phyloP scores from a whole-genome alignment of 2,329 filamentous ascomycete species.

The Balansia obtecta region DNA sequence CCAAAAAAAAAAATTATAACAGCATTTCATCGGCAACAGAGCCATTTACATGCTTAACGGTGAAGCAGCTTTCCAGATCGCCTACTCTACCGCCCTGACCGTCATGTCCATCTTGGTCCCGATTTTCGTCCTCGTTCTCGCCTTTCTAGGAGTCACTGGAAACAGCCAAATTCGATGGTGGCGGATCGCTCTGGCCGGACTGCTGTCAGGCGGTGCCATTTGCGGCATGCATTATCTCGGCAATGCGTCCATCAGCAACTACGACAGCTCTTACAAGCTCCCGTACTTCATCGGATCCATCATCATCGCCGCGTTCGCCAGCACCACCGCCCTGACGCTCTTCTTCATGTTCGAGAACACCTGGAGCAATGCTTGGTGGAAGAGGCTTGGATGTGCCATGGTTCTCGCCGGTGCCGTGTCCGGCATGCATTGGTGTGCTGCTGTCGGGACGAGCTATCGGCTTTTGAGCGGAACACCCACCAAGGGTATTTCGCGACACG shows the following conservation, averaged over 20 bases:
- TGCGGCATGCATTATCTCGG: slow-evolving; percentile 80
- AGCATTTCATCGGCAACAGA: slow-evolving; percentile 55
- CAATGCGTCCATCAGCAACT: slow-evolving; percentile 69
- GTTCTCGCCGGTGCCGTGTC: slow-evolving; percentile 65
- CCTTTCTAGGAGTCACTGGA: slow-evolving; percentile 58
- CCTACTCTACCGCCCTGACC: slow-evolving; percentile 59
- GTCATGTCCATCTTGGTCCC: slow-evolving; percentile 68
- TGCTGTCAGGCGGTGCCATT: slow-evolving; percentile 61
- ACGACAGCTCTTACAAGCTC: slow-evolving; percentile 46
- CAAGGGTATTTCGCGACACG: slow-evolving; percentile 8
- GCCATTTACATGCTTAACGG: slow-evolving; percentile 60
- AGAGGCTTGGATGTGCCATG: slow-evolving; percentile 51
- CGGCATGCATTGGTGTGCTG: slow-evolving; percentile 77
- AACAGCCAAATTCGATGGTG: slow-evolving; percentile 42
- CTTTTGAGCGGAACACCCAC: slow-evolving; percentile 29
- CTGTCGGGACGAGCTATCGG: slow-evolving; percentile 55
- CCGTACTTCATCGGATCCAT: slow-evolving; percentile 54
- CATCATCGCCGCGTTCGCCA: slow-evolving; percentile 59
- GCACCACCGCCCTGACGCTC: slow-evolving; percentile 52
- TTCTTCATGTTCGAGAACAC: slow-evolving; percentile 66
- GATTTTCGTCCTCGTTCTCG: slow-evolving; percentile 56
- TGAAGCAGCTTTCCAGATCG: slow-evolving; percentile 49
- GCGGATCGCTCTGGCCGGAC: slow-evolving; percentile 48
- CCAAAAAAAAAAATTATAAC: neutral
- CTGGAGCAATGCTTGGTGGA: slow-evolving; percentile 72